phyloP scores from a whole-genome alignment of 2,329 filamentous ascomycete species.

The Verticillium tricorpus region DNA sequence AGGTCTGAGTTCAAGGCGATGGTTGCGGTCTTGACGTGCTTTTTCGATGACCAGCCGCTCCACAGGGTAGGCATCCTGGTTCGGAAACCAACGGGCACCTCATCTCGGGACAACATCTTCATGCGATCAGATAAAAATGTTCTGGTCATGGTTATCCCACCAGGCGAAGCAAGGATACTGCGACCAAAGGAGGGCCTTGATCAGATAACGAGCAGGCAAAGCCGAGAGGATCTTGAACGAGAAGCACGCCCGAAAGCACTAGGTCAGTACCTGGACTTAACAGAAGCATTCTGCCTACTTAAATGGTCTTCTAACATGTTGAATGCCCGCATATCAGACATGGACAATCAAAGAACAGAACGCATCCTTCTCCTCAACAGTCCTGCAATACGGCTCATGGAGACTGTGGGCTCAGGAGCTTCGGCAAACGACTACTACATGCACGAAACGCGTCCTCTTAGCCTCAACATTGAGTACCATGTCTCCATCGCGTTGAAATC shows the following conservation, averaged over 20 bases:
- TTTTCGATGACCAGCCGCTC: neutral
- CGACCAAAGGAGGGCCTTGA: too few relatives aligned
- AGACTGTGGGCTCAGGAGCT: neutral
- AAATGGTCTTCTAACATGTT: neutral
- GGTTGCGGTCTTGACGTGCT: neutral
- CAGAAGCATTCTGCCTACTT: neutral
- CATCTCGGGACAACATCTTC: neutral
- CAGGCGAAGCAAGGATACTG: neutral
- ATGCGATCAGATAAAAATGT: neutral
- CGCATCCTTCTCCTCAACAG: neutral
- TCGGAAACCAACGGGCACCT: neutral
- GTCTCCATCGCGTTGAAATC: neutral
- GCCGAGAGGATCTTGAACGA: neutral
- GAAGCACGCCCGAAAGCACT: neutral
- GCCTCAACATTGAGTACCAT: neutral
- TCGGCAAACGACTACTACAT: neutral
- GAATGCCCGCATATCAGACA: neutral
- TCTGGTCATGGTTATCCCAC: neutral
- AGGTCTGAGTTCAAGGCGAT: neutral
- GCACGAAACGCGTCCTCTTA: neutral
- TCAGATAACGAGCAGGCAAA: neutral
- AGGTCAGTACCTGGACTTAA: neutral
- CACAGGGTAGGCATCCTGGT: neutral
- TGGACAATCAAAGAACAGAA: neutral
- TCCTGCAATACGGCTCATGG: neutral